Conservation (phyloP, 1,284 basidiomycete genomes). For the Marasmius sp. region DNA sequence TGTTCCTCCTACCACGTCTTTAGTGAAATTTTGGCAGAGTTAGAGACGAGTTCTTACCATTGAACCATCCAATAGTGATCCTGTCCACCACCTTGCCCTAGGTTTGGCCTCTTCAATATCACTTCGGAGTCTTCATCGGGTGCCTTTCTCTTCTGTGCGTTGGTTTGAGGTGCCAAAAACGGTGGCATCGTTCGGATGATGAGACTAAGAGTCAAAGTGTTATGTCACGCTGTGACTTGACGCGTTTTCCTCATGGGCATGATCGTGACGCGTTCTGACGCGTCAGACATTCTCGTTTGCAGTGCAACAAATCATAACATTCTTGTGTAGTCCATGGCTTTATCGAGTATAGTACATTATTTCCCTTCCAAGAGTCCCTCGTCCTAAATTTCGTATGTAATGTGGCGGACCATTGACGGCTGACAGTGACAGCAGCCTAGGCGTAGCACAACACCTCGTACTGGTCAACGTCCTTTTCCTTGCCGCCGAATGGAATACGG, state of each 20-base stretch:
- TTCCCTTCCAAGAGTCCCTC: neutral
- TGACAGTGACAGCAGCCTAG: conserved; percentile 22
- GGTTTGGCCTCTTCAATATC: neutral
- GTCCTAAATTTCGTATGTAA: neutral
- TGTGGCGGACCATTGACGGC: no score
- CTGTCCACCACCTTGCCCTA: neutral
- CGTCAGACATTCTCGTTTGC: neutral
- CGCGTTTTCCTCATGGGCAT: neutral
- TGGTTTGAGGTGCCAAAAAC: neutral
- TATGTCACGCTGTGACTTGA: neutral
- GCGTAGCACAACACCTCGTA: conserved; percentile 20
- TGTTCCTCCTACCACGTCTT: conserved; percentile 56
- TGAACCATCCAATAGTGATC: conserved; percentile 13
- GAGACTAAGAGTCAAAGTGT: neutral
- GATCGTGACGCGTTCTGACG: neutral
- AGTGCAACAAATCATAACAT: neutral
- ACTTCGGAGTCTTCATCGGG: neutral
- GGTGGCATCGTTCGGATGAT: neutral
- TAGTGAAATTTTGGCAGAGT: neutral
- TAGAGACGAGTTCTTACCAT: conserved; percentile 1
- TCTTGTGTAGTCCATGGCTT: neutral
- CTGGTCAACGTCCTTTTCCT: conserved; percentile 43
- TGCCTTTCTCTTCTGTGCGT: neutral
- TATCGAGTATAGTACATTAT: neutral
- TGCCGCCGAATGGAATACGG: conserved; percentile 49